These are phyloP conservation scores for Sporothrix pallida DNA, from an alignment of 2,329 filamentous ascomycete genomes.

Conservation along the genomic window DNA sequence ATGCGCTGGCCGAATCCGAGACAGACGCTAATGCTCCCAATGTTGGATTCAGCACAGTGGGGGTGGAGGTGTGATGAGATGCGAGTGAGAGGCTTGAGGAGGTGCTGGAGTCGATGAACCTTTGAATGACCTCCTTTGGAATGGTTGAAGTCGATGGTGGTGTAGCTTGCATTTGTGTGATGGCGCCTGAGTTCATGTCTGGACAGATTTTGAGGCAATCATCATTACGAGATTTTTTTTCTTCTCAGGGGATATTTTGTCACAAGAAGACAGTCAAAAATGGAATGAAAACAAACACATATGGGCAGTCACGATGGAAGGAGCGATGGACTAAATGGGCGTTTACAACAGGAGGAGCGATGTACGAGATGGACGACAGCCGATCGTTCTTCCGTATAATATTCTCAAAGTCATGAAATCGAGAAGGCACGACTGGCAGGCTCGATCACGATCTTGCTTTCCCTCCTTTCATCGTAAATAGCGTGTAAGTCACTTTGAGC, in stretches of 20 bases:
- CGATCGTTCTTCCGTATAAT: background rate
- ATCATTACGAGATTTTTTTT: background rate
- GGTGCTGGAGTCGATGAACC: background rate
- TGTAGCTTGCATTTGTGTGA: too few species aligned
- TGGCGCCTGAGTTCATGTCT: background rate
- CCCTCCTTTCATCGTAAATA: background rate
- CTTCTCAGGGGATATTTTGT: background rate
- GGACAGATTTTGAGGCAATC: background rate
- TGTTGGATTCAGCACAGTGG: background rate
- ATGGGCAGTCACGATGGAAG: too few species aligned
- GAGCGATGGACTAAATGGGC: background rate
- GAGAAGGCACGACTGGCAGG: constrained; percentile 13
- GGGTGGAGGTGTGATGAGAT: constrained; percentile 12
- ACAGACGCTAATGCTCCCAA: constrained; percentile 11
- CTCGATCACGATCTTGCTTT: background rate
- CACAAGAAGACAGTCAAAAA: background rate
- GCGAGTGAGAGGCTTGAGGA: background rate
- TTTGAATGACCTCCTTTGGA: background rate
- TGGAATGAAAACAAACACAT: background rate
- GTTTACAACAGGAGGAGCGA: background rate
- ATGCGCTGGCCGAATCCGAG: constrained; percentile 24
- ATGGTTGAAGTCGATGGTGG: background rate
- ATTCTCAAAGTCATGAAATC: background rate
- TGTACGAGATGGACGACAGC: background rate
- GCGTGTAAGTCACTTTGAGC: too few species aligned